Base-by-base conservation (phyloP, 2,329 filamentous ascomycete species). In the Immersiporthe knoxdaviesiana region DNA sequence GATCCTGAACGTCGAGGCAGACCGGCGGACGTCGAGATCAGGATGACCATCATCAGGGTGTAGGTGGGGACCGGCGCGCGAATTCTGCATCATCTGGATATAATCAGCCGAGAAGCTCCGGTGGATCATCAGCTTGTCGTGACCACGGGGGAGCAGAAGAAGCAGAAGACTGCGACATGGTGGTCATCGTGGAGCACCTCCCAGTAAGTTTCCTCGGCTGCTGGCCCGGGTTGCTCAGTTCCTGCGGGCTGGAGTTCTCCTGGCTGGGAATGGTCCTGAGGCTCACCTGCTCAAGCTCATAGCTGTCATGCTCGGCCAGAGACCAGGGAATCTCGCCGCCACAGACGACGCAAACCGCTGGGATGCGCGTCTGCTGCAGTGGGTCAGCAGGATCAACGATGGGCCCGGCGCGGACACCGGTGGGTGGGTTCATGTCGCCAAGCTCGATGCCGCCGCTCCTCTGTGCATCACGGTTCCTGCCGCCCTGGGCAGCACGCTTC, bases 401-500 rank as follows among this genome's bases (percentile, higher is more conserved):
- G 27, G 12, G 3, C 24, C 30, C 52, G 16, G 3, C 11, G 12
- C 24, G 24, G 50, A 14, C 50, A 16, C 24, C 24, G 24, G 27
- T 6, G 16, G 35, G 8, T 35, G 52, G 52, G 27, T 3, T 8
- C 52, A 56, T 8, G 5, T 30, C 24, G 27, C 52, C 12, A 24
- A 56, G 52, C 52, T 56, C 52, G 52, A 56, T 56, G 27, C 27
- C n/a, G n/a, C n/a, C n/a, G n/a, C n/a, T n/a, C n/a, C n/a, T n/a
- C n/a, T n/a, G n/a, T n/a, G n/a, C n/a, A n/a, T n/a, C n/a, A n/a
- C n/a, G n/a, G n/a, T n/a, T n/a, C n/a, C n/a, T n/a, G n/a, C n/a
- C n/a, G n/a, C n/a, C n/a, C n/a, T n/a, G n/a, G n/a, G n/a, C n/a
- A n/a, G n/a, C n/a, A n/a, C n/a, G n/a, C n/a, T n/a, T n/a, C n/a